A percentile compares a stretch with the other conserved stretches of the same genome.
phyloP scores from a whole-genome alignment of 208 protist species.

The Crithidia fasciculata region DNA sequence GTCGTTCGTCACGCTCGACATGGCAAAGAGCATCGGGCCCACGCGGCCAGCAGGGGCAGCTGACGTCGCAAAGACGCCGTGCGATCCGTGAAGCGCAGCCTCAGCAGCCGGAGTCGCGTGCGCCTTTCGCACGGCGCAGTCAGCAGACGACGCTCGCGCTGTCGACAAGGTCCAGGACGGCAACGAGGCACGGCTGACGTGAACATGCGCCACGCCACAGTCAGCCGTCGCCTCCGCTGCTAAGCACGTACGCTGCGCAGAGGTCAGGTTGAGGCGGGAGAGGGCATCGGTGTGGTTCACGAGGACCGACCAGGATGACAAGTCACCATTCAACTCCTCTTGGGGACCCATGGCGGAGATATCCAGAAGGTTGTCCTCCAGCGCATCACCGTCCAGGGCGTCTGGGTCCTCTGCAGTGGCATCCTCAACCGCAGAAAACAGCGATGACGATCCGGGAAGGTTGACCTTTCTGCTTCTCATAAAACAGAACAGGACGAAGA shows the following conservation, averaged over 20 bases:
- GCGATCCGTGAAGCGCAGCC: neutral
- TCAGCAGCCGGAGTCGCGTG: neutral
- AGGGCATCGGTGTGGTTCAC: neutral
- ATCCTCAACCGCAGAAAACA: no score
- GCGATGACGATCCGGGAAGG: no score
- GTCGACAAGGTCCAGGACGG: neutral
- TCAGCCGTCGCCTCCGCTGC: neutral
- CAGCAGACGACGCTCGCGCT: neutral
- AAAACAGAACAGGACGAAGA: no score
- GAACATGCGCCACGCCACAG: neutral
- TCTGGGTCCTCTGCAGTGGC: no score
- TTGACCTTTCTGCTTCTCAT: no score
- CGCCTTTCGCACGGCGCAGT: neutral
- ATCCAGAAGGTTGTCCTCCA: neutral
- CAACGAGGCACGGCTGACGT: neutral
- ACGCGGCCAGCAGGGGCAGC: constrained; percentile 11
- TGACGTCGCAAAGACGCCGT: constrained; percentile 5
- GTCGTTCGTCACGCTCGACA: constrained; percentile 13
- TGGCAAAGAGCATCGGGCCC: constrained; percentile 9
- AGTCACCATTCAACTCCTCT: neutral
- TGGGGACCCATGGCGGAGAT: neutral
- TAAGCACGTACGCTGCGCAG: neutral
- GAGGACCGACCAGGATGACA: neutral
- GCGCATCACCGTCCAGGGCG: neutral
- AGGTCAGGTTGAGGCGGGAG: neutral